A percentile compares a stretch with the other conserved stretches of the same genome.
Evolutionary conservation across 208 protist species (phyloP).

Genomic region (Acanthamoeba culbertsoni): DNA sequence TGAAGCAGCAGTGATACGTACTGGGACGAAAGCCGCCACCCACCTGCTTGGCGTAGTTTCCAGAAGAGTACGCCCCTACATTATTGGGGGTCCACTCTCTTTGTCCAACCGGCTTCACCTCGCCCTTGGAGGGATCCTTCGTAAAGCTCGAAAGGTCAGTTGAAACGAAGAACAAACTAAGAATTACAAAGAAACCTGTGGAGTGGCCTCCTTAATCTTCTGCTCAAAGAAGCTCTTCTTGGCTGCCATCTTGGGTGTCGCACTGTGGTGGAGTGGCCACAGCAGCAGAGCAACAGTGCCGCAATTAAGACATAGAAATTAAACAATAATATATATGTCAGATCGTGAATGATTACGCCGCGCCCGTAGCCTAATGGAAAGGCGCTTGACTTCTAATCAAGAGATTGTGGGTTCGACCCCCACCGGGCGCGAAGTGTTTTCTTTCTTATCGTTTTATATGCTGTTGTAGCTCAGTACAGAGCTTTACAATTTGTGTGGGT

Average conservation of each 20-base stretch:
- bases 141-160: not conserved
- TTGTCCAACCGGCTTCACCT: conserved; percentile 41
- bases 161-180: not conserved
- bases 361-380: conserved; percentile 45
- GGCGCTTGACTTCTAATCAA: conserved; percentile 47
- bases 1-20: not conserved
- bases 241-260: not conserved
- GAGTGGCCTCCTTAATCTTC: conserved; percentile 13
- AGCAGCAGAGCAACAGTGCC: too few relatives aligned
- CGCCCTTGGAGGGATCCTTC: not conserved
- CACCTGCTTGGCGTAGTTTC: conserved; percentile 1
- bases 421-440: not conserved
- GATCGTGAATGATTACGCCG: too few relatives aligned
- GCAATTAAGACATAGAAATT: too few relatives aligned
- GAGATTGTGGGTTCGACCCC: conserved; percentile 44
- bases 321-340: not conserved
- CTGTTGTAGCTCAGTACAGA: too few relatives aligned
- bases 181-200: not conserved
- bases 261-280: too few relatives aligned
- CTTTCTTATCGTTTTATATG: too few relatives aligned
- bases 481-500: too few relatives aligned
- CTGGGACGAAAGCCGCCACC: not conserved
- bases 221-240: conserved; percentile 37
- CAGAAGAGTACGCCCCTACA: not conserved
- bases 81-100: conserved; percentile 29